Evolutionary conservation across 2,329 filamentous ascomycete genomes (phyloP).

Genomic region (Sphaerulina musiva): DNA sequence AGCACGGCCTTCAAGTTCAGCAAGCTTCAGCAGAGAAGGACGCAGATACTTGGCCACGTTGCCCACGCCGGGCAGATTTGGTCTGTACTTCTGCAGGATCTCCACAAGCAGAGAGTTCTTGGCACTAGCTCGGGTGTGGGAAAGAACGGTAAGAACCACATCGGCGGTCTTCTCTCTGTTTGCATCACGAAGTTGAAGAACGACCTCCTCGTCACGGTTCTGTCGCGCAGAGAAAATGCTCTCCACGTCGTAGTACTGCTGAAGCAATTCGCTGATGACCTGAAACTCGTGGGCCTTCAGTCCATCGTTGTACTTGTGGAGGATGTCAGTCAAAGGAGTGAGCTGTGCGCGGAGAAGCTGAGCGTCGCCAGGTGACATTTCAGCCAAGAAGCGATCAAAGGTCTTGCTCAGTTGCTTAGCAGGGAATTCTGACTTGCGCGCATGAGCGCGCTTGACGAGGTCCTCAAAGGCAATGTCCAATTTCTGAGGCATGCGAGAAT

Average conservation of each 20-base stretch:
- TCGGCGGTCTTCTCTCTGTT: constrained; percentile 85
- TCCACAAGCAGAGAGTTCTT: constrained; percentile 93
- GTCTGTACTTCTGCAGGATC: constrained; percentile 87
- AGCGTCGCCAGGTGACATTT: constrained; percentile 65
- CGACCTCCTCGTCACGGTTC: constrained; percentile 83
- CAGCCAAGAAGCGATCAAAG: constrained; percentile 80
- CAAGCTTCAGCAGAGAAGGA: constrained; percentile 72
- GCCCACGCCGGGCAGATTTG: constrained; percentile 84
- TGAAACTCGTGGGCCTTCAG: constrained; percentile 84
- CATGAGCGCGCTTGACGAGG: constrained; percentile 75
- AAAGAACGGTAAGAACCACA: constrained; percentile 83
- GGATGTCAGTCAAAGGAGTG: constrained; percentile 67
- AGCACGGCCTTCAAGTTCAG: constrained; percentile 77
- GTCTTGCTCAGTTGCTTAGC: constrained; percentile 80
- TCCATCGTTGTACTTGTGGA: constrained; percentile 75
- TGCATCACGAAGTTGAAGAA: constrained; percentile 88
- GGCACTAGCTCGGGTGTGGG: constrained; percentile 81
- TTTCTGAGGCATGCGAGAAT: constrained; percentile 93
- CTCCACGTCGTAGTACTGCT: constrained; percentile 78
- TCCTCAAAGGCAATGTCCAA: constrained; percentile 76
- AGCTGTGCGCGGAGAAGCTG: constrained; percentile 67
- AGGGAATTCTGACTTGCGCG: constrained; percentile 79
- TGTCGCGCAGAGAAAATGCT: constrained; percentile 78
- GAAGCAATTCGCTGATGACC: constrained; percentile 71
- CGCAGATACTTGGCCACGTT: constrained; percentile 86